Evolutionary conservation across 805 yeast species (phyloP).

Genomic region (Pichia kluyveri): DNA sequence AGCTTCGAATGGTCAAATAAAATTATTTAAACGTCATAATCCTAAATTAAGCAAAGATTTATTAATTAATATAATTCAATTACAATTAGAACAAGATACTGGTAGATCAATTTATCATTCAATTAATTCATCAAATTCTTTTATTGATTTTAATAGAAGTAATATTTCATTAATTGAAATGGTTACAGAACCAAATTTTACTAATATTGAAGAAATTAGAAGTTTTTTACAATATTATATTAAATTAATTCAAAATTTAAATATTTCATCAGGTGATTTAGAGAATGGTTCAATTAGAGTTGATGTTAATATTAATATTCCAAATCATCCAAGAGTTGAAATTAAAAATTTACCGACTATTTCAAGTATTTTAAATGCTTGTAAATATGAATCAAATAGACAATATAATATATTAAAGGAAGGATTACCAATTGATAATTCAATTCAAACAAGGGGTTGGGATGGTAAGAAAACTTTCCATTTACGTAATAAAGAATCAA

Average conservation of each 20-base stretch:
- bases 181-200: slow-evolving; percentile 86
- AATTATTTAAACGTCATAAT: slow-evolving; percentile 43
- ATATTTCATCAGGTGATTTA: slow-evolving; percentile 79
- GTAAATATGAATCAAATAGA: slow-evolving; percentile 61
- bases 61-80: slow-evolving; percentile 57
- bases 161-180: slow-evolving; percentile 84
- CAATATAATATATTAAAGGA: slow-evolving; percentile 43
- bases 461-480: slow-evolving; percentile 62
- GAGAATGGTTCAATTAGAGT: slow-evolving; percentile 94
- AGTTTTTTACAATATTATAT: slow-evolving; percentile 79
- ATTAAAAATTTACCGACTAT: slow-evolving; percentile 84
- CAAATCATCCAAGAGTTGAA: slow-evolving; percentile 68
- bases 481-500: slow-evolving; percentile 68
- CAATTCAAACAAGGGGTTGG: slow-evolving; percentile 84
- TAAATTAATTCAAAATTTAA: slow-evolving; percentile 54
- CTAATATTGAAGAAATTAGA: slow-evolving; percentile 54
- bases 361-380: slow-evolving; percentile 69
- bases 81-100: slow-evolving; percentile 93
- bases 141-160: slow-evolving; percentile 75
- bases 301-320: slow-evolving; percentile 86
- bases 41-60: slow-evolving; percentile 32
- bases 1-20: slow-evolving; percentile 57
- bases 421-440: not conserved
- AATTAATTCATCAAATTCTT: slow-evolving; percentile 22
- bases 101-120: slow-evolving; percentile 62